A percentile compares a stretch with the other conserved stretches of the same genome.
Conservation (phyloP, 2,329 filamentous ascomycete species). For the Clonostachys rosea region DNA sequence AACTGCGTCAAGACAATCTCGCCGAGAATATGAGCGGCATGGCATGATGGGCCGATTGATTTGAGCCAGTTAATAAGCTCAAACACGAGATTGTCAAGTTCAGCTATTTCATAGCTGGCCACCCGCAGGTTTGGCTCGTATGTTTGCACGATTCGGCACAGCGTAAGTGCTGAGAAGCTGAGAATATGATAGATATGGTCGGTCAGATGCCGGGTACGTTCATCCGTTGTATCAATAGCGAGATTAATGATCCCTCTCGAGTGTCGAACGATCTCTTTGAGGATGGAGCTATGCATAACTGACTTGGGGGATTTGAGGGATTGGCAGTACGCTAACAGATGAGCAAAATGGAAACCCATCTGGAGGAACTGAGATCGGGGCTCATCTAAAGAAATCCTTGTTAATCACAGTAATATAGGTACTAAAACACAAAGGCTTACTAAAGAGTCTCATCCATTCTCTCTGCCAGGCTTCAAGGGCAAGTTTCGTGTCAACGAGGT, state of each 20-base stretch:
- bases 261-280: constrained; percentile 13
- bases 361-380: constrained; percentile 19
- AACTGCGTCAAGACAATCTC: constrained; percentile 14
- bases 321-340: constrained; percentile 14
- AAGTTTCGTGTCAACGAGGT: constrained; percentile 5
- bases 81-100: constrained; percentile 8
- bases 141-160: constrained; percentile 11
- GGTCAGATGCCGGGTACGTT: constrained; percentile 16
- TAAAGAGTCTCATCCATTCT: constrained; percentile 12
- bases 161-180: constrained; percentile 15
- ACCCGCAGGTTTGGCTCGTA: constrained; percentile 11
- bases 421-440: constrained; percentile 5
- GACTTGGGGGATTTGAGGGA: constrained; percentile 9
- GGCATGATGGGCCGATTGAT: constrained; percentile 14
- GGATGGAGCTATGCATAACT: constrained; percentile 3
- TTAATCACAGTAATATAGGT: background rate
- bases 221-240: constrained; percentile 17
- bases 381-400: constrained; percentile 7
- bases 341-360: constrained; percentile 19
- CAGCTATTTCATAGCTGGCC: constrained; percentile 5
- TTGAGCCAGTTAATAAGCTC: constrained; percentile 13
- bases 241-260: constrained; percentile 16
- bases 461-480: constrained; percentile 11
- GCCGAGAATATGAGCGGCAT: constrained; percentile 14
- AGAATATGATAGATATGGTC: constrained; percentile 20